A percentile compares a stretch with the other conserved stretches of the same genome.
phyloP scores from a whole-genome alignment of 2,329 filamentous ascomycete genomes.

The Lithohypha guttulata region DNA sequence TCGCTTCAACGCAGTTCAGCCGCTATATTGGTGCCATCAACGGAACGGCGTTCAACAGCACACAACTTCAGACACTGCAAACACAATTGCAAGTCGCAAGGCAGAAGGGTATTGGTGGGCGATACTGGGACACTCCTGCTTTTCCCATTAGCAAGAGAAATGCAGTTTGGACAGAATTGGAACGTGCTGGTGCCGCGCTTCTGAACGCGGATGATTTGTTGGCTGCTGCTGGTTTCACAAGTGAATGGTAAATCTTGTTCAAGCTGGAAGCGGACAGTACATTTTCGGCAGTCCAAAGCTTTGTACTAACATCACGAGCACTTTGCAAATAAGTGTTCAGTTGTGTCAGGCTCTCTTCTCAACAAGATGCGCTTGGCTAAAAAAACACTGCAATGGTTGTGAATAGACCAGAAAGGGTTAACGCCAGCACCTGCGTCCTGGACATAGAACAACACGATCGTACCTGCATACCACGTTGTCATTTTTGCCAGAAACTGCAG shows the following conservation, averaged over 20 bases:
- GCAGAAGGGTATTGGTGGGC: slow-evolving; percentile 45
- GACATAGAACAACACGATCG: too few relatives aligned
- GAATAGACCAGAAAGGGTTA: too few relatives aligned
- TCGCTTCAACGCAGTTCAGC: slow-evolving; percentile 44
- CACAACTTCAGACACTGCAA: slow-evolving; percentile 41
- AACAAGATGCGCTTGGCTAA: too few relatives aligned
- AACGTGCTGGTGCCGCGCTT: slow-evolving; percentile 48
- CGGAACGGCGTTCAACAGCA: slow-evolving; percentile 34
- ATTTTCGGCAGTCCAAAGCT: too few relatives aligned
- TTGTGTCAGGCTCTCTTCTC: too few relatives aligned
- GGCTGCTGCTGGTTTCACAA: slow-evolving; percentile 31
- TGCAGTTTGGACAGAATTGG: slow-evolving; percentile 46
- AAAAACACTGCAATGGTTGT: too few relatives aligned
- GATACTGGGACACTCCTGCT: slow-evolving; percentile 54
- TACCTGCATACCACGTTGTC: too few relatives aligned
- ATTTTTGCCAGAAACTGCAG: too few relatives aligned
- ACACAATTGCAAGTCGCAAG: slow-evolving; percentile 45
- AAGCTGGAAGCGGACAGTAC: not conserved
- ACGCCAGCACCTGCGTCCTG: too few relatives aligned
- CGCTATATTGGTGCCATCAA: slow-evolving; percentile 32
- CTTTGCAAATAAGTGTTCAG: too few relatives aligned
- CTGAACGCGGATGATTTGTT: slow-evolving; percentile 55
- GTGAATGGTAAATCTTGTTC: not conserved
- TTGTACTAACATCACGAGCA: too few relatives aligned
- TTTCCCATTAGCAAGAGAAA: slow-evolving; percentile 51